Evolutionary conservation across 2,329 filamentous ascomycete genomes (phyloP), one percentile per base, ranked within the genome.

Genomic region (Sporothrix dimorphospora): DNA sequence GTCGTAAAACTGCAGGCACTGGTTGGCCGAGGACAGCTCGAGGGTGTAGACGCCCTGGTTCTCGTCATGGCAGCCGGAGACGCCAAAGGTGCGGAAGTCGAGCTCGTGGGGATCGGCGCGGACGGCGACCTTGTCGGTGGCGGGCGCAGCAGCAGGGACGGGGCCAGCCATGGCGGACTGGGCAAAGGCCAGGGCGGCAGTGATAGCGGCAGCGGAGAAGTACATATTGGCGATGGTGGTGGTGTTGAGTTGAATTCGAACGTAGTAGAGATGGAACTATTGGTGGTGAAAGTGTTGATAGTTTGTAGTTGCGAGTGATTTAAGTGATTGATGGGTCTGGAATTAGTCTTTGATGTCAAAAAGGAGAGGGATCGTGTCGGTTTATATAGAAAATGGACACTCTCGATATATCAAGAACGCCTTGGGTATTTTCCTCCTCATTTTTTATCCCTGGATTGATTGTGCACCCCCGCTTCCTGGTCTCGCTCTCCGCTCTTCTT

Each of bases 1-100:
- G 0, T 68, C 63, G 14, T 34, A 61, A 66, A 76, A 73, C 24
- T 40, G 63, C 16, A 30, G 55, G 72, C 75, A 76, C 19, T 21
- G 3, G 47, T 24, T 59, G 45, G 47, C 24, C 8, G 71, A 40
- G 1, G 75, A 76, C 53, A 24, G 69, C 30, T 19, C 3, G 27
- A 75, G 67, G 1, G 74, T 75, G 71, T 74, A 76, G 19, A 76
- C 67, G 69, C 75, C 75, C 63, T 76, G 75, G 67, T 76, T 76
- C 14, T 74, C 55, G n/a, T 55, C 73, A 24, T 2, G 24, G 53
- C 75, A 76, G 69, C 75, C 75, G 0, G 70, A 19, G 45, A 68
- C 72, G 24, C 73, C 72, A 38, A 72, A 76, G 3, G 74, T 74
- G 66, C 75, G 73, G 72, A 76, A 74, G 69, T 76, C 74, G 42